Percentiles rank a stretch among this genome's conserved stretches.
These are phyloP conservation scores for Fusarium redolens DNA, from an alignment of 2,329 filamentous ascomycete genomes.

Conservation along the genomic window DNA sequence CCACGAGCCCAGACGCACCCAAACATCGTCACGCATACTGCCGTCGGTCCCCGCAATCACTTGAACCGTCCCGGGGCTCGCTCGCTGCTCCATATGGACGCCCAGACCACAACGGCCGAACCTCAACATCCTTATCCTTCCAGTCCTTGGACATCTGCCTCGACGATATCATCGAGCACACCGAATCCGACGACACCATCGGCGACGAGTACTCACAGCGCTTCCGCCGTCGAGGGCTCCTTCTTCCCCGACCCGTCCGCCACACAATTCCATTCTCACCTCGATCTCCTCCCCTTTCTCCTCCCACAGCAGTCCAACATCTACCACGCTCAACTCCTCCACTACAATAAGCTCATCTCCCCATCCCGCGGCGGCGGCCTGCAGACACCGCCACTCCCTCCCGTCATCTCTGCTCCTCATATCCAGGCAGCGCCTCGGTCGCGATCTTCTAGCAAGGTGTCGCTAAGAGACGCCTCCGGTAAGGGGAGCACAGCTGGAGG, in stretches of 20 bases:
- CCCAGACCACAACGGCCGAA: slow-evolving; percentile 53
- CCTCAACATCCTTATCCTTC: slow-evolving; percentile 53
- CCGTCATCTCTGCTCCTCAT: slow-evolving; percentile 66
- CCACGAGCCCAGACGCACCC: slow-evolving; percentile 30
- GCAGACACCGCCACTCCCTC: slow-evolving; percentile 66
- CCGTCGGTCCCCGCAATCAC: slow-evolving; percentile 39
- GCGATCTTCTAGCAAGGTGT: slow-evolving; percentile 70
- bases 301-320: slow-evolving; percentile 69
- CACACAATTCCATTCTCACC: slow-evolving; percentile 54
- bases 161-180: slow-evolving; percentile 44
- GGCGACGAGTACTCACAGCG: slow-evolving; percentile 42
- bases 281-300: slow-evolving; percentile 68
- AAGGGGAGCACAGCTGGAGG: slow-evolving; percentile 65
- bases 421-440: slow-evolving; percentile 68
- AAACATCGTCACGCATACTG: slow-evolving; percentile 40
- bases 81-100: slow-evolving; percentile 54
- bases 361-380: slow-evolving; percentile 66
- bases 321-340: slow-evolving; percentile 71
- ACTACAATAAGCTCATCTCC: slow-evolving; percentile 74
- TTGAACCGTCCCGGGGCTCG: slow-evolving; percentile 44
- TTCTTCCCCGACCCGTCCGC: slow-evolving; percentile 46
- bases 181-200: slow-evolving; percentile 43
- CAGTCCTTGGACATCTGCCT: slow-evolving; percentile 46
- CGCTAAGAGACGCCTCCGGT: slow-evolving; percentile 61
- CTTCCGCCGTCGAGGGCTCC: slow-evolving; percentile 48